Evolutionary conservation across 2,329 filamentous ascomycete genomes (phyloP).

Genomic region (Albifimbria verrucaria): DNA sequence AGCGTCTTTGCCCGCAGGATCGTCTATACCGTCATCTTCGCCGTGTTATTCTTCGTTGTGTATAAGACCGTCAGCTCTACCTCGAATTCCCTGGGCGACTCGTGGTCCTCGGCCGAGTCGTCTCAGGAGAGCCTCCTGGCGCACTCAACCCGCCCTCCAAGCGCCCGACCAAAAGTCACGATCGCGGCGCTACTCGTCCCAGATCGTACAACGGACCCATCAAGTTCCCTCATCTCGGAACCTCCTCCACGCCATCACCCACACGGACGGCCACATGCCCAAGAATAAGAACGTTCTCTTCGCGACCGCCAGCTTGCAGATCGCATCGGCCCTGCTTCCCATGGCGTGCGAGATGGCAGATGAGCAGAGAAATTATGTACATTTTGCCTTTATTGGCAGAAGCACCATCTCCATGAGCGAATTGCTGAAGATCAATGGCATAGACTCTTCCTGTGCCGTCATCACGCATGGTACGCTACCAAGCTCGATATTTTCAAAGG

Average conservation of each 20-base stretch:
- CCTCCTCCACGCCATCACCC: constrained; percentile 59
- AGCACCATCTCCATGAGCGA: constrained; percentile 66
- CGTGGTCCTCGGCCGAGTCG: neutral
- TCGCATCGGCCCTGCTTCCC: constrained; percentile 69
- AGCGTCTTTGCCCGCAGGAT: constrained; percentile 52
- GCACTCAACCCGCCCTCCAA: neutral
- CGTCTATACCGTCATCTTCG: constrained; percentile 41
- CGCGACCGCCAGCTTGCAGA: constrained; percentile 70
- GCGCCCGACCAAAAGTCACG: neutral
- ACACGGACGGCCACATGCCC: constrained; percentile 46
- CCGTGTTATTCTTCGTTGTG: constrained; percentile 51
- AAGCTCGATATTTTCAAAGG: neutral
- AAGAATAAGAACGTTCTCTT: constrained; percentile 74
- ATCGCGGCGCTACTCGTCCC: constrained; percentile 15
- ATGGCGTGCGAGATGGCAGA: constrained; percentile 83
- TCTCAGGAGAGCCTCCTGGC: constrained; percentile 2
- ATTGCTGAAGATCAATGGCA: constrained; percentile 73
- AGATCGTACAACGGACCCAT: constrained; percentile 66
- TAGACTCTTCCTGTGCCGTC: constrained; percentile 68
- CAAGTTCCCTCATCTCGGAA: constrained; percentile 62
- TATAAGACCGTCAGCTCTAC: constrained; percentile 34
- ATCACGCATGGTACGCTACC: constrained; percentile 47
- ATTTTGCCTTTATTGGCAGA: constrained; percentile 75
- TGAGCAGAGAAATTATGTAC: constrained; percentile 68
- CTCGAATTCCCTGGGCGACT: constrained; percentile 26